These are phyloP conservation scores for Mayamaea pseudoterrestris DNA, from an alignment of 108 stramenopile species.

Conservation along the genomic window DNA sequence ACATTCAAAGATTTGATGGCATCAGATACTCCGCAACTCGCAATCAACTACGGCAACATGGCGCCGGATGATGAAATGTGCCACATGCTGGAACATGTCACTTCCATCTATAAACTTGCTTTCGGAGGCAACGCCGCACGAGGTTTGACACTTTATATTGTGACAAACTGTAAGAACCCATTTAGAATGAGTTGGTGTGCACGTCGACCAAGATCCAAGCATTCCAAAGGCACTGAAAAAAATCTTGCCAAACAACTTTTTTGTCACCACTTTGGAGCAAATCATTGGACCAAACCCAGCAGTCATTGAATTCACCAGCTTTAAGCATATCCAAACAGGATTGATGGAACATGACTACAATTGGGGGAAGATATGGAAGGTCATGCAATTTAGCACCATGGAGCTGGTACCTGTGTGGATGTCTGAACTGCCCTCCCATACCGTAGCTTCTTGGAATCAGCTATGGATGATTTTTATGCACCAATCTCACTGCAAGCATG, in stretches of 20 bases:
- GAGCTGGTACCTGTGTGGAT: too few species aligned
- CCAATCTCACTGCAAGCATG: too few species aligned
- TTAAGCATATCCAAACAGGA: too few species aligned
- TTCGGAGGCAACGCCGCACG: constrained; percentile 18
- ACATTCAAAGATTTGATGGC: constrained; percentile 24
- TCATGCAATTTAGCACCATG: too few species aligned
- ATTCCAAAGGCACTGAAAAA: constrained; percentile 28
- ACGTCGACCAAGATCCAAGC: constrained; percentile 26
- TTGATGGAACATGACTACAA: too few species aligned
- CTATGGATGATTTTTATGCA: too few species aligned
- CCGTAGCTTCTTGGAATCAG: too few species aligned
- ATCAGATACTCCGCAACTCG: constrained; percentile 11
- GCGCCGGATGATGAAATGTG: constrained; percentile 6
- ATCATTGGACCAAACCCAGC: constrained; percentile 45
- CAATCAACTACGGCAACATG: constrained; percentile 5
- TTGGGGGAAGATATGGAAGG: too few species aligned
- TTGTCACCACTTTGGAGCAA: constrained; percentile 21
- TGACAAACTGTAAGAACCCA: constrained; percentile 14
- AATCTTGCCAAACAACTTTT: constrained; percentile 17
- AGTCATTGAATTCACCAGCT: constrained; percentile 44
- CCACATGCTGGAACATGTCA: constrained; percentile 38
- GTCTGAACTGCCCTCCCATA: too few species aligned
- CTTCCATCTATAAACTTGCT: constrained; percentile 32
- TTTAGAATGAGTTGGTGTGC: too few species aligned
- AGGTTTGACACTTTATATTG: constrained; percentile 31